phyloP scores from a whole-genome alignment of 805 yeast species.

The Lachancea thermotolerans region DNA sequence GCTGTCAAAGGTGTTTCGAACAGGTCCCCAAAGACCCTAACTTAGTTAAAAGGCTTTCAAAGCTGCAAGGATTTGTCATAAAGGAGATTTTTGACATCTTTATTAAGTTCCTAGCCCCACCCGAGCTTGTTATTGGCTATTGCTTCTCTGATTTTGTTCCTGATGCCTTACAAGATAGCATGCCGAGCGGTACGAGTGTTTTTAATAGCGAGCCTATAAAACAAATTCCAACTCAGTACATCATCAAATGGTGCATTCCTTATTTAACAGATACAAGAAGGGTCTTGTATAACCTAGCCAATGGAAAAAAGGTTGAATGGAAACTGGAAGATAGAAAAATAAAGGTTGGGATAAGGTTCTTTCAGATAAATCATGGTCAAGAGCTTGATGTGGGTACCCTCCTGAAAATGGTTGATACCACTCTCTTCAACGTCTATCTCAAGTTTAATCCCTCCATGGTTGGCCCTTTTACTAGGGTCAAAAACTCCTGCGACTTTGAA shows the following conservation, averaged over 20 bases:
- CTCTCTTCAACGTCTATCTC: slow-evolving; percentile 68
- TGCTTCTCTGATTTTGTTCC: slow-evolving; percentile 36
- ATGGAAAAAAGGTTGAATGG: slow-evolving; percentile 17
- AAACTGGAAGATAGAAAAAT: slow-evolving; percentile 16
- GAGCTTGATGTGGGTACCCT: slow-evolving; percentile 35
- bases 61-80: slow-evolving; percentile 18
- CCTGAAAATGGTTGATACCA: slow-evolving; percentile 56
- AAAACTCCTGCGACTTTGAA: slow-evolving; percentile 63
- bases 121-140: slow-evolving; percentile 40
- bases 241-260: slow-evolving; percentile 31
- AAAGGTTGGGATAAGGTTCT: slow-evolving; percentile 22
- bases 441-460: slow-evolving; percentile 63
- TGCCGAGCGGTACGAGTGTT: slow-evolving; percentile 11
- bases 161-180: slow-evolving; percentile 5
- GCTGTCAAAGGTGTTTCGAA: slow-evolving; percentile 11
- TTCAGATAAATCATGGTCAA: slow-evolving; percentile 27
- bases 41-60: slow-evolving; percentile 1
- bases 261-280: slow-evolving; percentile 47
- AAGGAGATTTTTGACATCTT: slow-evolving; percentile 32
- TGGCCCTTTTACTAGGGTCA: slow-evolving; percentile 74
- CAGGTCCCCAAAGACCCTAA: background rate
- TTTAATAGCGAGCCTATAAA: background rate
- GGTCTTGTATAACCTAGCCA: slow-evolving; percentile 29
- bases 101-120: slow-evolving; percentile 53
- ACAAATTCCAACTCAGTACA: slow-evolving; percentile 15